Base-by-base conservation (phyloP, 2,329 filamentous ascomycete genomes). In the Claviceps purpurea region DNA sequence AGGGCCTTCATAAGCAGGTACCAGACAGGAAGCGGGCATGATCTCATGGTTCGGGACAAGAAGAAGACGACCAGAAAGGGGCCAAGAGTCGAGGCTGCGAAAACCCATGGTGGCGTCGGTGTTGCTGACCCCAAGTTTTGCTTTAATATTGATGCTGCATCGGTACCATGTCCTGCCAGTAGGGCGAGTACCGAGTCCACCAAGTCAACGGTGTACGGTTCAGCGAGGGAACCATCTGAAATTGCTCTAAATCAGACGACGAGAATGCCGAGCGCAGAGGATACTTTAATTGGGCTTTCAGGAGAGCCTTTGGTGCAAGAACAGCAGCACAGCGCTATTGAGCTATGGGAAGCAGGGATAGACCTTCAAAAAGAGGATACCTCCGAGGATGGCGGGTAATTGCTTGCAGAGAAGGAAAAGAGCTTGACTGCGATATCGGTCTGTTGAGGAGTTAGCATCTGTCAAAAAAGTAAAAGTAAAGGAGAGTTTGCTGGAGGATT, bases 321-420 rank as follows among this genome's bases (percentile, higher is more conserved):
- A 34, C 30, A 37, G 13, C 18, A 43, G 26, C 41, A 44, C 10
- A 47, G 47, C n/a, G 52, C 52, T 39, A 52, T 53, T 1, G 50
- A 52, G 38, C 50, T 50, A 44, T 54, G 49, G 49, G 52, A 52
- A 45, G 49, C 40, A 20, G 44, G 52, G 34, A 34, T 44, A 45
- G 42, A 44, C 2, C 24, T 26, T 2, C 30, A 37, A 22, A 14
- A 43, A 16, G 6, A 34, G 40, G 24, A 30, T 41, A 24, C 52
- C 14, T 24, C 13, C 18, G 20, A 52, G 49, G 49, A 50, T 49
- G 42, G 48, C 7, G 42, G 13, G 1, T 26, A 11, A 8, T 10
- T 43, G 37, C 14, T 16, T 24, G 20, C 14, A 11, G n/a, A 16
- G 24, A 10, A 38, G 6, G 13, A 18, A 7, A 43, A 16, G 24